These are phyloP conservation scores for Quercus tomentella DNA, from an alignment of 331 rosid genomes.

Conservation along the genomic window DNA sequence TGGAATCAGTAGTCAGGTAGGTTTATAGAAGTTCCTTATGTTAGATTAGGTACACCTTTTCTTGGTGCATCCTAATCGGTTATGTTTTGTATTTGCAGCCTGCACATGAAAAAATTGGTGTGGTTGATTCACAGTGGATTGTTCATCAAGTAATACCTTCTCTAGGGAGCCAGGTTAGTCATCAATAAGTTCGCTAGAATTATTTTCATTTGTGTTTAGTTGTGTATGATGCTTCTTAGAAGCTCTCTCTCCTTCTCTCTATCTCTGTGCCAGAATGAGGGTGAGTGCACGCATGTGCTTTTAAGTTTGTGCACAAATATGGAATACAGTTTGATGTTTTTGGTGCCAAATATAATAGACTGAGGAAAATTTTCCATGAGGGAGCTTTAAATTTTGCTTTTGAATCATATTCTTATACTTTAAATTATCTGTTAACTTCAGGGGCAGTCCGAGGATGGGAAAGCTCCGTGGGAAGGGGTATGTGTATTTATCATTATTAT, in stretches of 20 bases:
- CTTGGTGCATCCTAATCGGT: background rate
- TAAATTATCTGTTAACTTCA: slow-evolving; percentile 31
- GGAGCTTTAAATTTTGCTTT: background rate
- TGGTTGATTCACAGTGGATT: slow-evolving; percentile 97
- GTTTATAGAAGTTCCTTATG: background rate
- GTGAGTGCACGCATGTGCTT: background rate
- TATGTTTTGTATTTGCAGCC: slow-evolving; percentile 49
- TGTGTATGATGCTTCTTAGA: background rate
- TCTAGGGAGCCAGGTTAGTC: slow-evolving; percentile 80
- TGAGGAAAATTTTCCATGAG: background rate
- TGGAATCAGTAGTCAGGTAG: slow-evolving; percentile 9
- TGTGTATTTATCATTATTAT: slow-evolving; percentile 2
- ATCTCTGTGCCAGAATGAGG: background rate
- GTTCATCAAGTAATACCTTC: slow-evolving; percentile 94
- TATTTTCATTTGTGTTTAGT: background rate
- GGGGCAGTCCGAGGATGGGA: slow-evolving; percentile 66
- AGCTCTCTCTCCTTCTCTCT: background rate
- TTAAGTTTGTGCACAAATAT: background rate
- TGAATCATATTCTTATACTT: background rate
- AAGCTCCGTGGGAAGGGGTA: slow-evolving; percentile 74
- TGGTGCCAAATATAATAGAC: background rate
- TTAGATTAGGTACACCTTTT: background rate
- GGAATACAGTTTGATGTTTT: background rate
- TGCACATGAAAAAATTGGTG: slow-evolving; percentile 93
- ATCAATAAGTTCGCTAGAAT: slow-evolving; percentile 7